A percentile compares a stretch with the other conserved stretches of the same genome.
Evolutionary conservation across 2,329 filamentous ascomycete species (phyloP).

Genomic region (Neonectria faginata): DNA sequence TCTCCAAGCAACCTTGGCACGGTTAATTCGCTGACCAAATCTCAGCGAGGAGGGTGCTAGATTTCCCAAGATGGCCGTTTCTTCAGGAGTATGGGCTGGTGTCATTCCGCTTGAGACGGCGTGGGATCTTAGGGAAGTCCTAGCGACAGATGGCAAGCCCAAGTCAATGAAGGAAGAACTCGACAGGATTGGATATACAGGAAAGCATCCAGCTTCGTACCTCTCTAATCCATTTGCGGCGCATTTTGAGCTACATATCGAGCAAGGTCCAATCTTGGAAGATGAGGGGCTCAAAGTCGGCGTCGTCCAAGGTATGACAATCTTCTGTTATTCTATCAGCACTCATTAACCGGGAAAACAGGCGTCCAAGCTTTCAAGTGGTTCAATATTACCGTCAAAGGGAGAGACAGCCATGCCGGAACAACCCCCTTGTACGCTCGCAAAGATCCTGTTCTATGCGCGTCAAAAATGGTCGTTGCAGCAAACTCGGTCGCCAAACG

Average conservation of each 20-base stretch:
- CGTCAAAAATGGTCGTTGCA: conserved; percentile 45
- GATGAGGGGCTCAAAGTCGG: not conserved
- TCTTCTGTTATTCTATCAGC: not conserved
- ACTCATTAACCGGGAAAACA: not conserved
- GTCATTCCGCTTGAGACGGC: conserved; percentile 65
- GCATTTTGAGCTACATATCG: conserved; percentile 84
- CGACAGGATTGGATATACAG: conserved; percentile 76
- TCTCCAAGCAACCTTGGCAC: not conserved
- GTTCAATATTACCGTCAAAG: conserved; percentile 43
- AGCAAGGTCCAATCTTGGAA: conserved; percentile 55
- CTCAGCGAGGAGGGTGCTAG: conserved; percentile 79
- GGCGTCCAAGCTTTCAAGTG: conserved; percentile 46
- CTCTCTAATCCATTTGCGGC: conserved; percentile 68
- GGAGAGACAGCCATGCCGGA: conserved; percentile 39
- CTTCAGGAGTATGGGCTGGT: conserved; percentile 80
- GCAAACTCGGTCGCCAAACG: conserved; percentile 43
- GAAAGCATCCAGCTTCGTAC: conserved; percentile 50
- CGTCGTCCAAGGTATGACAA: not conserved
- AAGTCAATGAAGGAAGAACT: conserved; percentile 57
- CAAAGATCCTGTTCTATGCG: conserved; percentile 40
- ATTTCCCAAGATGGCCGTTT: conserved; percentile 78
- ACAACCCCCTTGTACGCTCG: conserved; percentile 46
- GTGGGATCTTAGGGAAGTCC: conserved; percentile 68
- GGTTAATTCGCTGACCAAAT: conserved; percentile 32
- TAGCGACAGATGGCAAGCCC: not conserved